Evolutionary conservation across 495 filamentous ascomycete genomes (phyloP).

Genomic region (Aspergillus funiculosus): DNA sequence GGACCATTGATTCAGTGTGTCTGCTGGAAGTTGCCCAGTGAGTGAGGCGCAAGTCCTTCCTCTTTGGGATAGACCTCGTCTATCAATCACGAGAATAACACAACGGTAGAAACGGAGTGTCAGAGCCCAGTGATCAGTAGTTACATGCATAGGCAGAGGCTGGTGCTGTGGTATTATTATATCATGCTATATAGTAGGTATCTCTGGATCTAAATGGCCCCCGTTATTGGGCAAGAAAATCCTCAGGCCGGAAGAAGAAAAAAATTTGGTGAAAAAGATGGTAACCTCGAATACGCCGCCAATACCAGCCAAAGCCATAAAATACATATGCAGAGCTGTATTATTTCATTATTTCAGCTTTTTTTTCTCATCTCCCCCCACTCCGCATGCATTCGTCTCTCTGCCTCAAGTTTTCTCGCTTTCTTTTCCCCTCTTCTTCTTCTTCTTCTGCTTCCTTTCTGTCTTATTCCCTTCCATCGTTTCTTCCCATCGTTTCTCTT

Average conservation of each 20-base stretch:
- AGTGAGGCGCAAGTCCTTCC: conserved; percentile 9
- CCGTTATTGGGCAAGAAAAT: conserved; percentile 6
- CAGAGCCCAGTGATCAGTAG: no score
- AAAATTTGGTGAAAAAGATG: not conserved
- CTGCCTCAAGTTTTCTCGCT: conserved; percentile 20
- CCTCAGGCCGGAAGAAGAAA: not conserved
- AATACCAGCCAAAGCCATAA: no score
- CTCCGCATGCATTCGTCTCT: conserved; percentile 24
- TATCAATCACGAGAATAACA: not conserved
- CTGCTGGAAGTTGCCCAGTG: not conserved
- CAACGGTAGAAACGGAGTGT: no score
- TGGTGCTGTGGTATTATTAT: not conserved
- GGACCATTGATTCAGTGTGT: not conserved
- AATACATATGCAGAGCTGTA: conserved; percentile 12
- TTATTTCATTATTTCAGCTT: conserved; percentile 9
- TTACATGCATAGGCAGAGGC: not conserved
- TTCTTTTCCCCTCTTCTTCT: conserved; percentile 7
- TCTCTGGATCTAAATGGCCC: conserved; percentile 3
- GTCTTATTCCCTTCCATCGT: conserved; percentile 9
- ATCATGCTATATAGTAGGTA: conserved; percentile 5
- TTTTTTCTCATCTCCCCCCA: conserved; percentile 16
- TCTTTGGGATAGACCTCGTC: conserved; percentile 3
- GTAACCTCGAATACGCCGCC: no score
- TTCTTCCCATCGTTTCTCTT: conserved; percentile 18
- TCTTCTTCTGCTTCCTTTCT: conserved; percentile 16